A percentile compares a stretch with the other conserved stretches of the same genome.
phyloP scores from a whole-genome alignment of 2,329 filamentous ascomycete species.

The Aschersonia sp. region DNA sequence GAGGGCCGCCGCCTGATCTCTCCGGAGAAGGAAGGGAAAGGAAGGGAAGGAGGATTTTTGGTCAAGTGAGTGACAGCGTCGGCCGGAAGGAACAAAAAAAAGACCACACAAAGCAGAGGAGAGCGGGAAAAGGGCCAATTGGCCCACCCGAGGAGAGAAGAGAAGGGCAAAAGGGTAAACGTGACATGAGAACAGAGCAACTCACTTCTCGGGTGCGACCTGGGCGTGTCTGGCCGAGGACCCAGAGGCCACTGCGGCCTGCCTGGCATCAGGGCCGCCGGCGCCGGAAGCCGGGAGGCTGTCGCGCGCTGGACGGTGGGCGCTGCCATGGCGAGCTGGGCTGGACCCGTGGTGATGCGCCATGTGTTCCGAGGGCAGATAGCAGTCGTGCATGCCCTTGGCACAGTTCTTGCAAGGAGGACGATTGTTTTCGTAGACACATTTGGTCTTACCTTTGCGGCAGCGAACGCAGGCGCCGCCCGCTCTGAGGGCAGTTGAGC shows the following conservation, averaged over 20 bases:
- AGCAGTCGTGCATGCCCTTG: constrained; percentile 50
- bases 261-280: constrained; percentile 29
- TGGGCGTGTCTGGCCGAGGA: constrained; percentile 31
- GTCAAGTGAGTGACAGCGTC: neutral
- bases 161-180: constrained; percentile 2
- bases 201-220: constrained; percentile 40
- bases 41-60: neutral
- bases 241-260: constrained; percentile 24
- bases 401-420: constrained; percentile 51
- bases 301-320: constrained; percentile 38
- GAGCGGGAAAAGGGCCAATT: too few species aligned
- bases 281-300: constrained; percentile 37
- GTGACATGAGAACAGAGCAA: constrained; percentile 9
- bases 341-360: constrained; percentile 45
- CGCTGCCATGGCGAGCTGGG: constrained; percentile 32
- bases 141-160: neutral
- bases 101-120: too few species aligned
- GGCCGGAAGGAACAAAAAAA: too few species aligned
- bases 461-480: constrained; percentile 48
- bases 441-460: constrained; percentile 50
- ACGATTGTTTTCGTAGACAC: constrained; percentile 47
- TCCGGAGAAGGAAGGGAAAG: neutral
- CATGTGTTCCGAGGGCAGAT: constrained; percentile 45
- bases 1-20: too few species aligned
- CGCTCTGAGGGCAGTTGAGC: constrained; percentile 44